phyloP scores from a whole-genome alignment of 305 asterid species.

The Caryopteris hybrid region DNA sequence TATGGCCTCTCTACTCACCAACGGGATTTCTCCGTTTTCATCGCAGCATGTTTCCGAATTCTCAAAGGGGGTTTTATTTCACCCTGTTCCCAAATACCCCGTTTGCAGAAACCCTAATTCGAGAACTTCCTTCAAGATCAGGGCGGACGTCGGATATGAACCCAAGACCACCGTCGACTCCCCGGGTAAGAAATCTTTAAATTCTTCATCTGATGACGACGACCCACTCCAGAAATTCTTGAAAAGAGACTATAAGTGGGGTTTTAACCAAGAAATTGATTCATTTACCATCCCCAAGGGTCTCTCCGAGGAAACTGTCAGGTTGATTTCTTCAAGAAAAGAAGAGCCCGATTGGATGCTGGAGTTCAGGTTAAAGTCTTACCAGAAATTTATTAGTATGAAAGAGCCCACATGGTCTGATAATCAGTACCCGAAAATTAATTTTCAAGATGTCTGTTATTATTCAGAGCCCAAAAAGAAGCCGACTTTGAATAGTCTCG shows the following conservation, averaged over 20 bases:
- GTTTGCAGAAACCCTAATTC: constrained; percentile 34
- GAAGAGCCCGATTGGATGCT: constrained; percentile 94
- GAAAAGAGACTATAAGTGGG: constrained; percentile 86
- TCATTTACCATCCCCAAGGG: constrained; percentile 87
- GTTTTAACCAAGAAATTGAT: constrained; percentile 77
- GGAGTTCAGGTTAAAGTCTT: constrained; percentile 68
- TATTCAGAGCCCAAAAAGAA: constrained; percentile 92
- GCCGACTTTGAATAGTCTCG: constrained; percentile 76
- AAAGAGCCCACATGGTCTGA: constrained; percentile 93
- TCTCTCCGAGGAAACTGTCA: constrained; percentile 66
- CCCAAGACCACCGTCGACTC: constrained; percentile 48
- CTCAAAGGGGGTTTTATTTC: constrained; percentile 24
- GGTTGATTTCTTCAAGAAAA: constrained; percentile 74
- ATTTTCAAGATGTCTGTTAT: constrained; percentile 74
- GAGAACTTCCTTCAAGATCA: constrained; percentile 39
- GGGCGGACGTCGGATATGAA: constrained; percentile 69
- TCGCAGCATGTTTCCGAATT: constrained; percentile 47
- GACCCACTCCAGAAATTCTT: constrained; percentile 71
- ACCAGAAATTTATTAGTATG: constrained; percentile 55
- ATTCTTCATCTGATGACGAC: constrained; percentile 42
- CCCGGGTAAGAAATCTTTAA: constrained; percentile 53
- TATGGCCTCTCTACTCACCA: constrained; percentile 73
- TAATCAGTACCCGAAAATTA: constrained; percentile 59
- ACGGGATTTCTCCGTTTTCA: constrained; percentile 52
- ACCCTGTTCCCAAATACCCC: constrained; percentile 31